These are phyloP conservation scores for Diaporthe vaccinii DNA, from an alignment of 2,329 filamentous ascomycete species.

Conservation along the genomic window DNA sequence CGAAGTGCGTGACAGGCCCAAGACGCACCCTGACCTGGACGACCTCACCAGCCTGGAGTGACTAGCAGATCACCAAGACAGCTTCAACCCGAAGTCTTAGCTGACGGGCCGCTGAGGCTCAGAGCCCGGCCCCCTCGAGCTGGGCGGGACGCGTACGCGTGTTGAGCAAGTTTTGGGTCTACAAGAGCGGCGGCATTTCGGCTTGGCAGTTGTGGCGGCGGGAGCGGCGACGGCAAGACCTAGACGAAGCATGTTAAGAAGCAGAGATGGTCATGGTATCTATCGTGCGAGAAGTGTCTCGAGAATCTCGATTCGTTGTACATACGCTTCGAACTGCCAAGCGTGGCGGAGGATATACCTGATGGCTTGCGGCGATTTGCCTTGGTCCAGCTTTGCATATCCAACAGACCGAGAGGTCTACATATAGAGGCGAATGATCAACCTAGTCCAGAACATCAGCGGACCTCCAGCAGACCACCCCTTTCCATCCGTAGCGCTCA, in stretches of 20 bases:
- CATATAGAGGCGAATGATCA: conserved; percentile 32
- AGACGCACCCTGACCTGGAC: conserved; percentile 69
- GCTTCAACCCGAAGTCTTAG: conserved; percentile 24
- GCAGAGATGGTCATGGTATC: conserved; percentile 4
- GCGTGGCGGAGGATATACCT: conserved; percentile 17
- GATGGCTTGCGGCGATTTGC: conserved; percentile 18
- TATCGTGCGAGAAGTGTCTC: conserved; percentile 7
- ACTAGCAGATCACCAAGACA: conserved; percentile 41
- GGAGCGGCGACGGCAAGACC: conserved; percentile 7
- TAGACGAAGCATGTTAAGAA: conserved; percentile 10
- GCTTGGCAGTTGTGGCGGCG: not conserved
- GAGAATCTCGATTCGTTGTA: conserved; percentile 26
- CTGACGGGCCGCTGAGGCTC: not conserved
- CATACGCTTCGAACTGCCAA: conserved; percentile 20
- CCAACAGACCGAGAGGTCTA: not conserved
- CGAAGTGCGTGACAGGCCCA: conserved; percentile 79
- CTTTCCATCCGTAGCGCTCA: too few relatives aligned
- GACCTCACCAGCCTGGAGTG: conserved; percentile 79
- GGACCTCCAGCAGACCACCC: too few relatives aligned
- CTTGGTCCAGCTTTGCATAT: conserved; percentile 21
- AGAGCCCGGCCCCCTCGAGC: not conserved
- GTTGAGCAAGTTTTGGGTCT: not conserved
- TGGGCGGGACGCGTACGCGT: not conserved
- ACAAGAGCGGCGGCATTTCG: not conserved
- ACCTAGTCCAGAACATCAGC: not conserved